Evolutionary conservation across 179 eudicot species (phyloP).

Genomic region (Amaranthus tricolor): DNA sequence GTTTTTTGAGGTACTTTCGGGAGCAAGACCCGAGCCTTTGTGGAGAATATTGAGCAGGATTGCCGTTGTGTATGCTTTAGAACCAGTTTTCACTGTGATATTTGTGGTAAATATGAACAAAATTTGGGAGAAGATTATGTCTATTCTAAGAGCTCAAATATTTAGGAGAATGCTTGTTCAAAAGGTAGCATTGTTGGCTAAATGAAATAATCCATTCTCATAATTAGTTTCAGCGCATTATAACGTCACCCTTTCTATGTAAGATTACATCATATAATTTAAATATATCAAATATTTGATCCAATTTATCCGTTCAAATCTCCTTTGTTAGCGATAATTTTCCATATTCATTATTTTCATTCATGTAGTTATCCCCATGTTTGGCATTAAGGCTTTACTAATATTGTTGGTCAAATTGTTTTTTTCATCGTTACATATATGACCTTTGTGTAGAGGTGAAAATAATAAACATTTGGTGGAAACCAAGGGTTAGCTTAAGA

Average conservation of each 20-base stretch:
- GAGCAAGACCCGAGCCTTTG: constrained; percentile 66
- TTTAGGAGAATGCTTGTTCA: constrained; percentile 82
- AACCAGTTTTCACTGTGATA: constrained; percentile 81
- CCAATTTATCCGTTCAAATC: no score
- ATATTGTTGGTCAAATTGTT: background rate
- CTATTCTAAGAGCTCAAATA: constrained; percentile 88
- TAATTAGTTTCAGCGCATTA: background rate
- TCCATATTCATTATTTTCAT: no score
- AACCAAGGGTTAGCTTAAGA: no score
- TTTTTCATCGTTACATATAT: background rate
- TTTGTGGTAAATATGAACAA: constrained; percentile 79
- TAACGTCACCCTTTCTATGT: background rate
- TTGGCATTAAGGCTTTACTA: background rate
- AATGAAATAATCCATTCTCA: constrained; percentile 1
- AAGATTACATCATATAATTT: background rate
- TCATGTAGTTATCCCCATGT: no score
- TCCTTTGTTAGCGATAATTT: no score
- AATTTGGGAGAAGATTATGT: constrained; percentile 98
- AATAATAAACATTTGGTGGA: background rate
- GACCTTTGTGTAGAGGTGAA: background rate
- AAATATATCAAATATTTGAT: no score
- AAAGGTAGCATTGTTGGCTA: constrained; percentile 50
- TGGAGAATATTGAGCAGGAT: constrained; percentile 71
- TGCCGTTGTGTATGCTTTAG: constrained; percentile 74
- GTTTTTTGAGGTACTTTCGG: constrained; percentile 85